Base-by-base conservation (phyloP, 495 filamentous ascomycete species). In the Aspergillus sclerotiicarbonarius region DNA sequence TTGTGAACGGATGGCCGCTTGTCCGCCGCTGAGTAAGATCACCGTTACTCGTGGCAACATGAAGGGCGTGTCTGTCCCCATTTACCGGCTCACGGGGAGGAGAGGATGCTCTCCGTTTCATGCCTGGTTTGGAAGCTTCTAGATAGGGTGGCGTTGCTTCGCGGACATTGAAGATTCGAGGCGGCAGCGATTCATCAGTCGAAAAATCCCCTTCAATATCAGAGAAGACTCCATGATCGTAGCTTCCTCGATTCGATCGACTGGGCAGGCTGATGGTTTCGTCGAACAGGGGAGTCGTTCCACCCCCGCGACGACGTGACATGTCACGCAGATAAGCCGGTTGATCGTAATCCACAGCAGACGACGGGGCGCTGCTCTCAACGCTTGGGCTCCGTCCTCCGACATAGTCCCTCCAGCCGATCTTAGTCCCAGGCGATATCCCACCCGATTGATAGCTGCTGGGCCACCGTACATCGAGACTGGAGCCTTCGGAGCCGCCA, bases 51-150 rank as follows among this genome's bases (percentile, higher is more conserved):
- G 75, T 73, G 3, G 68, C 72, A 13, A 78, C 74, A 58, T 85
- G 82, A 55, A 88, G 67, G 4, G 80, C 67, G 44, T 76, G 78
- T 31, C 82, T 72, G 62, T 91, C 90, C 30, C 90, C 89, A n/a
- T 78, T 75, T 9, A 86, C 83, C 32, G 89, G 87, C 51, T 92
- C 90, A 6, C 83, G 82, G 13, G 86, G 89, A 21, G 90, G 89
- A 21, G 90, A 92, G 3, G 90, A 91, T 21, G 91, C 91, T 53
- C 90, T 79, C 57, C 91, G 82, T 69, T 96, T 96, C 69, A 78
- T 88, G 74, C 59, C 90, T 79, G 70, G 82, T 67, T 71, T 71
- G 63, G 78, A 70, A 35, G 57, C 46, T 31, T 76, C 71, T 16
- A 70, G 58, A 51, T 72, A 74, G 9, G 73, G 77, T 25, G 78